Evolutionary conservation across 2,329 filamentous ascomycete species (phyloP).

Genomic region (Colletotrichum caudatum): DNA sequence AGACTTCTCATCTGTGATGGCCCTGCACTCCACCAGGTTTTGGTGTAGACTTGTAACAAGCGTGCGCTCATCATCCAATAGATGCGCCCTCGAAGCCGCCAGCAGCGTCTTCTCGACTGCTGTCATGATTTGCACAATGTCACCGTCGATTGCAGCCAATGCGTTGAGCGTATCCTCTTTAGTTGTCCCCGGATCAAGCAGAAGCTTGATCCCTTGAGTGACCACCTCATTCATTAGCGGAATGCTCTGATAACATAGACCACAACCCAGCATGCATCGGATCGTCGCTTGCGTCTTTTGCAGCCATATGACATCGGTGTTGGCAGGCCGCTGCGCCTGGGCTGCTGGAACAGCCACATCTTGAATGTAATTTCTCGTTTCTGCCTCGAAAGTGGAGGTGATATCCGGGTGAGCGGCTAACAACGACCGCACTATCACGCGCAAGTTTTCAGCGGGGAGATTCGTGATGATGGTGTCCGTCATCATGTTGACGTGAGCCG

Average conservation of each 20-base stretch:
- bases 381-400: constrained; percentile 50
- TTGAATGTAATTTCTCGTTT: constrained; percentile 47
- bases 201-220: constrained; percentile 23
- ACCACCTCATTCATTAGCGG: constrained; percentile 39
- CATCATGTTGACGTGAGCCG: constrained; percentile 61
- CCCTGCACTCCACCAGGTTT: constrained; percentile 3
- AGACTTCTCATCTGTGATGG: not conserved
- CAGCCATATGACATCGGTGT: not conserved
- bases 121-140: constrained; percentile 52
- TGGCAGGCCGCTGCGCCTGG: not conserved
- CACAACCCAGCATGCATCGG: constrained; percentile 47
- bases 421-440: constrained; percentile 51
- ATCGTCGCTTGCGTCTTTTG: constrained; percentile 43
- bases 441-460: constrained; percentile 54
- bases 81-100: constrained; percentile 41
- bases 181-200: not conserved
- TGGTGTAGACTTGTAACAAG: not conserved
- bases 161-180: not conserved
- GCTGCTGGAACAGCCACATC: constrained; percentile 37
- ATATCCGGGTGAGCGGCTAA: constrained; percentile 45
- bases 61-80: constrained; percentile 41
- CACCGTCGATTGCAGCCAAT: constrained; percentile 46
- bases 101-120: constrained; percentile 51
- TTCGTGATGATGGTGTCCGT: constrained; percentile 59
- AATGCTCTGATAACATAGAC: constrained; percentile 43